Base-by-base conservation (phyloP, 2,329 filamentous ascomycete species). In the Diplodia seriata region DNA sequence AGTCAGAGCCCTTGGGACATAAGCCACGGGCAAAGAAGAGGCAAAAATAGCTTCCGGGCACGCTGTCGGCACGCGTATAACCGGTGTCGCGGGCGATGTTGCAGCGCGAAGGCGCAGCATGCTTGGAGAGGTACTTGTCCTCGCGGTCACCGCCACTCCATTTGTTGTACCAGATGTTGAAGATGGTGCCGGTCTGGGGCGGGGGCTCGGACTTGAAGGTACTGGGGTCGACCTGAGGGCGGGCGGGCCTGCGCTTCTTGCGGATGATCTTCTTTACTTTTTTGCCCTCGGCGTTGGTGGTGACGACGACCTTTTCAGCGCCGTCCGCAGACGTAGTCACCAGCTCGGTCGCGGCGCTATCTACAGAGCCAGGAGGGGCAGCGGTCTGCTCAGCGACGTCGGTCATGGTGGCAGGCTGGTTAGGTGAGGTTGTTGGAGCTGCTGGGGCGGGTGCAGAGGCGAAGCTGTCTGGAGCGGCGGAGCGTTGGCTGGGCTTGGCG, bases 91-190 rank as follows among this genome's bases (percentile, higher is more conserved):
- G 88, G 1, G 90, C 90, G 69, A 99, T 84, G 76, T 94, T 95
- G 84, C 95, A 98, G 67, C 96, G 91, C 2, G 90, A 91, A 71
- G 91, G 89, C 3, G 95, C 94, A 15, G 90, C 87, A 26, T 90
- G 91, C 76, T 97, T 90, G 43, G 91, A 92, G 4, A 93, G 86
- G 75, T 94, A 93, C 73, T 94, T 93, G 82, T 96, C 93, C 76
- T 98, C 94, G 69, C 93, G 88, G 80, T 99, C 95, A 75, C 95
- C 95, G 72, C 95, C 95, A 0, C 90, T 91, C 94, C 94, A 98
- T 81, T 97, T 98, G 83, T 97, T 97, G 82, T 97, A 97, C 94
- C 94, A 97, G 75, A 97, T 96, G 80, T 99, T 68, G 53, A 68
- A 68, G 61, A 68, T 68, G 0, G 92, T 97, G 65, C 95, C 95